Percentiles rank a stretch among this genome's conserved stretches.
These are phyloP conservation scores for Fallopia convolvulus DNA, from an alignment of 148 eudicot species.

Conservation along the genomic window DNA sequence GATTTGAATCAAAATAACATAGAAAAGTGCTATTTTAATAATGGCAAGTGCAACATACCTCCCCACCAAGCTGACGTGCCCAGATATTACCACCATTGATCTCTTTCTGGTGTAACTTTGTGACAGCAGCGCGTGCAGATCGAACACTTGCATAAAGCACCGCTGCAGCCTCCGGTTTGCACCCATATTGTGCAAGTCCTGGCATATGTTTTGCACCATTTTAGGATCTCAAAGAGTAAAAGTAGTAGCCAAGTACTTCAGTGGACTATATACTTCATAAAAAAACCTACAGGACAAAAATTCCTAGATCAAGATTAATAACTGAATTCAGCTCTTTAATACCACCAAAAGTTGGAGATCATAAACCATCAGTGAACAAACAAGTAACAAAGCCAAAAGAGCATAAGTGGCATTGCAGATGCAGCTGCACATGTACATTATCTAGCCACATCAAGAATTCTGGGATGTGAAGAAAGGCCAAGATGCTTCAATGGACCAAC, in stretches of 20 bases:
- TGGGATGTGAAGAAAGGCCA: background rate
- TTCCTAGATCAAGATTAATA: background rate
- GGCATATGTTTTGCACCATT: slow-evolving; percentile 17
- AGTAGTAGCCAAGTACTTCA: background rate
- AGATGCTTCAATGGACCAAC: background rate
- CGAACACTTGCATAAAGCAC: slow-evolving; percentile 71
- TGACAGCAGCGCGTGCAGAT: slow-evolving; percentile 83
- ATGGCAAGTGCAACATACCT: slow-evolving; percentile 38
- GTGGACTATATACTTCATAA: background rate
- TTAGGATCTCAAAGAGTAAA: background rate
- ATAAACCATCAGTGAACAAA: background rate
- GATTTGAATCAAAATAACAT: background rate
- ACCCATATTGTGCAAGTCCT: slow-evolving; percentile 93
- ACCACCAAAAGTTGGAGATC: background rate
- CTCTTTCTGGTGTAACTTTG: slow-evolving; percentile 72
- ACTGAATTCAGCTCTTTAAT: background rate
- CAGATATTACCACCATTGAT: slow-evolving; percentile 60
- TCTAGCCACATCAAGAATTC: background rate
- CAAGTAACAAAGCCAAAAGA: background rate
- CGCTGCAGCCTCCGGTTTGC: slow-evolving; percentile 68
- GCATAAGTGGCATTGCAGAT: background rate
- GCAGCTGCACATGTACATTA: background rate
- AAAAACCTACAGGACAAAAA: background rate
- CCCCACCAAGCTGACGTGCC: slow-evolving; percentile 99
- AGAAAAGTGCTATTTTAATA: background rate